Evolutionary conservation across 2,329 filamentous ascomycete species (phyloP).

Genomic region (Neonectria punicea): DNA sequence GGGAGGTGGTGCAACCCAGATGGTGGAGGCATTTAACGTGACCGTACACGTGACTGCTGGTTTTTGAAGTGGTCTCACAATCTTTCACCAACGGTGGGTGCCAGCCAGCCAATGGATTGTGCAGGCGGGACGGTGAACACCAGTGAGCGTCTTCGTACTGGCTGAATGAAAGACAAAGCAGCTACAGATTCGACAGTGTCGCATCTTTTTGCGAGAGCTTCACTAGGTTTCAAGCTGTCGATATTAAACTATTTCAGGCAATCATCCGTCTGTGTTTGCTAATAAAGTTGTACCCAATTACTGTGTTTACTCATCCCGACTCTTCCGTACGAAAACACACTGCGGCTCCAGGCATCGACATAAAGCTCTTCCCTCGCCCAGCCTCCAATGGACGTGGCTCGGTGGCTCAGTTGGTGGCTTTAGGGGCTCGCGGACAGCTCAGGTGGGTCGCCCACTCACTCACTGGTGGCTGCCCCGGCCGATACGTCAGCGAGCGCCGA

Average conservation of each 20-base stretch:
- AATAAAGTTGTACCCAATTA: neutral
- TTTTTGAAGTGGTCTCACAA: neutral
- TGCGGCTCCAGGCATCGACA: conserved; percentile 8
- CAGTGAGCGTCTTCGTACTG: neutral
- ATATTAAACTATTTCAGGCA: neutral
- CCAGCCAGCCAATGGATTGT: neutral
- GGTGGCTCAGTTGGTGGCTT: neutral
- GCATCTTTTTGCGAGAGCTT: no score
- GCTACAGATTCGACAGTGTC: neutral
- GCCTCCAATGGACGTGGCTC: neutral
- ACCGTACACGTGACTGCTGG: conserved; percentile 34
- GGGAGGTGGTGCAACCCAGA: conserved; percentile 22
- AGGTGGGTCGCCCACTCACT: conserved; percentile 34
- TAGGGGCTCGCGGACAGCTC: conserved; percentile 30
- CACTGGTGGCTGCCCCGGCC: conserved; percentile 35
- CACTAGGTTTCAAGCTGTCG: neutral
- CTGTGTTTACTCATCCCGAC: neutral
- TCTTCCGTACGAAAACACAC: neutral
- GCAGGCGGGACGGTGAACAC: neutral
- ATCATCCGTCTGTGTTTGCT: neutral
- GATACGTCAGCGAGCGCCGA: conserved; percentile 49
- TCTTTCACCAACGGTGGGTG: neutral
- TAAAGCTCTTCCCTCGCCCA: neutral
- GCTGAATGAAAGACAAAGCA: neutral
- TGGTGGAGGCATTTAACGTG: conserved; percentile 26